These are phyloP conservation scores for Noccaea caerulescens DNA, from an alignment of 345 rosid species.

Conservation along the genomic window DNA sequence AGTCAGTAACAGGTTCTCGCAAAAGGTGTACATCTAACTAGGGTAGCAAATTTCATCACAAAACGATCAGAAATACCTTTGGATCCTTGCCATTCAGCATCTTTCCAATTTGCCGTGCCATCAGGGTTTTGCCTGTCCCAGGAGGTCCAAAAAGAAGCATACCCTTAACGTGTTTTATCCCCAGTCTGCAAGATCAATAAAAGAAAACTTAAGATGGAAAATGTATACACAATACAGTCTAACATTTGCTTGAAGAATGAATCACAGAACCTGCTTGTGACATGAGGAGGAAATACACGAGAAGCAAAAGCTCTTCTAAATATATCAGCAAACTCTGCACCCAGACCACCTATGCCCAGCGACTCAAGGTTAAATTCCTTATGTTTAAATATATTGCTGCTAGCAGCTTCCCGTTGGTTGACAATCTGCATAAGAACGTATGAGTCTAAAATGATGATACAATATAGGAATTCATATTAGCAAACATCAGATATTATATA, in stretches of 20 bases:
- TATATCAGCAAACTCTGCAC: constrained; percentile 99
- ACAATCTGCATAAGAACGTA: constrained; percentile 63
- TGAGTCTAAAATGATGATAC: constrained; percentile 19
- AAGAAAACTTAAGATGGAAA: constrained; percentile 29
- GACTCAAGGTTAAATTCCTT: constrained; percentile 96
- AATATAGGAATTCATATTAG: constrained; percentile 13
- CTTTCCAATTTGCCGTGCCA: constrained; percentile 99
- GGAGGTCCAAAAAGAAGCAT: constrained; percentile 99
- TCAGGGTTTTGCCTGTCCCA: constrained; percentile 97
- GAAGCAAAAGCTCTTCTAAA: constrained; percentile 99
- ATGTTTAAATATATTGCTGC: constrained; percentile 88
- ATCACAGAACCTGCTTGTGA: constrained; percentile 73
- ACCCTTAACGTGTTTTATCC: constrained; percentile 97
- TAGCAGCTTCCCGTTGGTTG: constrained; percentile 98
- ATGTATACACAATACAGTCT: constrained; percentile 14
- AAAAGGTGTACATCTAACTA: constrained; percentile 8
- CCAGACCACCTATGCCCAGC: constrained; percentile 94
- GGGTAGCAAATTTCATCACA: constrained; percentile 8
- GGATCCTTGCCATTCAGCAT: constrained; percentile 98
- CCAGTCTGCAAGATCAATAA: constrained; percentile 69
- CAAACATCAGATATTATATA: constrained; percentile 13
- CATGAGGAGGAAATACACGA: constrained; percentile 97
- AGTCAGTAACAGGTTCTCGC: not conserved
- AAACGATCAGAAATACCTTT: constrained; percentile 59
- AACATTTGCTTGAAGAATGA: constrained; percentile 33